phyloP scores from a whole-genome alignment of 1,284 basidiomycete genomes.

The Trichosporon ovoides region DNA sequence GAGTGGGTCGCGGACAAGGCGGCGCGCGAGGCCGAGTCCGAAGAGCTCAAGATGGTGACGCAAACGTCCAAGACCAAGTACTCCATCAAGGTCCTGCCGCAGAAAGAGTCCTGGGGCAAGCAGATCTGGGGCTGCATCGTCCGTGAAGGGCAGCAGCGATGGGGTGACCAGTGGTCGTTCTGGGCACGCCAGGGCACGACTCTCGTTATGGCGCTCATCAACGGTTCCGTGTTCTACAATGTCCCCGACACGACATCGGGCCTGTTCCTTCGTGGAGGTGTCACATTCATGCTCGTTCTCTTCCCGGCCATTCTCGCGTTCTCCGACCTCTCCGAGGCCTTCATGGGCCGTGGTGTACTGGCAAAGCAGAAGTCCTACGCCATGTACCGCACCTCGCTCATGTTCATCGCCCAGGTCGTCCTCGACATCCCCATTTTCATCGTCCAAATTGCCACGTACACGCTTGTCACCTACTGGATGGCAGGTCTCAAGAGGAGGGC shows the following conservation, averaged over 20 bases:
- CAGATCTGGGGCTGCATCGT: conserved; percentile 39
- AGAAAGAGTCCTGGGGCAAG: conserved; percentile 29
- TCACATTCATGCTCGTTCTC: conserved; percentile 51
- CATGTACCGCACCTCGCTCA: conserved; percentile 47
- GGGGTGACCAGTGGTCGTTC: conserved; percentile 31
- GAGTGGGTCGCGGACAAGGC: conserved; percentile 25
- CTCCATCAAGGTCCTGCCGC: conserved; percentile 19
- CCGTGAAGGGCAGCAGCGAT: conserved; percentile 41
- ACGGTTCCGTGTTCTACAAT: conserved; percentile 69
- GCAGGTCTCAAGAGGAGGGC: conserved; percentile 27
- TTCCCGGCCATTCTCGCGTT: conserved; percentile 52
- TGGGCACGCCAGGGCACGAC: conserved; percentile 41
- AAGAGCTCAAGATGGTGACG: conserved; percentile 19
- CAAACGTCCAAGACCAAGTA: conserved; percentile 27
- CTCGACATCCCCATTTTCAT: conserved; percentile 53
- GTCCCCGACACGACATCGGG: conserved; percentile 59
- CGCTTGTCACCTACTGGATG: conserved; percentile 47
- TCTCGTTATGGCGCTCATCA: conserved; percentile 42
- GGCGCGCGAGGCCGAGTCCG: conserved; percentile 21
- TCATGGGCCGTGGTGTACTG: conserved; percentile 66
- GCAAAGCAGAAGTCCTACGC: conserved; percentile 52
- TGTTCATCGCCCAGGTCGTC: conserved; percentile 61
- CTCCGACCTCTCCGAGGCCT: conserved; percentile 68
- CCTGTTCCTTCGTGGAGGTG: conserved; percentile 66
- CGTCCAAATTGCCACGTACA: conserved; percentile 46